Conservation (phyloP, 1,139 yeast species). For the Tardiomyces depauwii region DNA sequence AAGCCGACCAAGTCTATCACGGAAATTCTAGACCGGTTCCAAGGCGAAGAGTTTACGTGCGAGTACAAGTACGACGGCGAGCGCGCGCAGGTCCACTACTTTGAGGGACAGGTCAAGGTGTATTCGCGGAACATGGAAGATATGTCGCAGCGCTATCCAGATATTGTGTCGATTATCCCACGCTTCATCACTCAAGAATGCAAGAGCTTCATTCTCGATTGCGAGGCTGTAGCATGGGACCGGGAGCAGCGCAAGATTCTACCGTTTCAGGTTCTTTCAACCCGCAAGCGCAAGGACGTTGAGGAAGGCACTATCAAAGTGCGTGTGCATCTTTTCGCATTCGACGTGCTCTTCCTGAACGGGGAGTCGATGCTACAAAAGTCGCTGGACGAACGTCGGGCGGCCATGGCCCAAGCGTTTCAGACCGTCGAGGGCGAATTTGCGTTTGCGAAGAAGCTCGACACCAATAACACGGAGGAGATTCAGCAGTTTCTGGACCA, state of each 20-base stretch:
- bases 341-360: slow-evolving; percentile 69
- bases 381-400: slow-evolving; percentile 61
- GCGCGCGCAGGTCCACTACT: slow-evolving; percentile 84
- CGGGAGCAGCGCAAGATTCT: slow-evolving; percentile 57
- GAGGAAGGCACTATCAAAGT: slow-evolving; percentile 80
- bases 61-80: slow-evolving; percentile 98
- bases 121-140: slow-evolving; percentile 95
- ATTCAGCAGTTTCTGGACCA: slow-evolving; percentile 82
- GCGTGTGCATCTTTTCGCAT: slow-evolving; percentile 83
- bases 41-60: slow-evolving; percentile 78
- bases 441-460: slow-evolving; percentile 65
- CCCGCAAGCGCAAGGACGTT: slow-evolving; percentile 90
- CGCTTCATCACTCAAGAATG: slow-evolving; percentile 40
- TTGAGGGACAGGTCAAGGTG: slow-evolving; percentile 33
- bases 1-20: slow-evolving; percentile 90
- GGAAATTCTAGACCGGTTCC: slow-evolving; percentile 82
- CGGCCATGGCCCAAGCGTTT: slow-evolving; percentile 44
- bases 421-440: slow-evolving; percentile 64
- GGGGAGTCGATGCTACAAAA: slow-evolving; percentile 60
- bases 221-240: slow-evolving; percentile 99
- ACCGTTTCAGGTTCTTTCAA: slow-evolving; percentile 87
- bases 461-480: slow-evolving; percentile 58
- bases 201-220: slow-evolving; percentile 61
- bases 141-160: slow-evolving; percentile 95
- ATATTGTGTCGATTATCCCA: slow-evolving; percentile 56